Base-by-base conservation (phyloP, 441 rosid species). In the Erodium texanum region DNA sequence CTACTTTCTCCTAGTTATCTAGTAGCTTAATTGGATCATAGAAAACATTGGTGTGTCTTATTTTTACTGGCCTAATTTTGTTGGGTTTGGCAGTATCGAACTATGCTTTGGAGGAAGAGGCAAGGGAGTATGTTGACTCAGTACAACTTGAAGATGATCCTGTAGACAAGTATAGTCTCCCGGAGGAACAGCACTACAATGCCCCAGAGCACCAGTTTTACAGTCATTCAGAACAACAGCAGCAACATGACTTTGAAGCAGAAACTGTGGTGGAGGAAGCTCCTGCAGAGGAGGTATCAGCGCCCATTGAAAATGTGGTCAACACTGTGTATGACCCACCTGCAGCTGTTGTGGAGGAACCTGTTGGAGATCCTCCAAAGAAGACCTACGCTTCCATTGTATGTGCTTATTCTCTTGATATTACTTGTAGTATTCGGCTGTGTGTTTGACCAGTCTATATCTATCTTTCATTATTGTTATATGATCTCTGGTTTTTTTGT, bases 361-460 rank as follows among this genome's bases (percentile, higher is more conserved):
- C 85, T 4, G 80, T 64, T 24, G 89, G 72, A 73, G 90, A 85
- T 69, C 80, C 78, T 62, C 64, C 74, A n/a, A 84, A 79, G 81
- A 86, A 79, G 81, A 88, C 90, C 50, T 88, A 84, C 64, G 93
- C 93, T 32, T 84, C 90, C 29, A 84, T 88, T 63, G 93, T 88
- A 81, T 68, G 88, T 38, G 6, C 8, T 38, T 65, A 11, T 68
- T 22, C 24, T 43, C 24, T 66, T 3, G 68, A 70, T n/a, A 52
- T 71, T 58, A 54, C 7, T 63, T 72, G 29, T 72, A 52, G 50
- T 27, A 43, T 12, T 76, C 62, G 24, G 38, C 22, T 50, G 65
- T 70, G 10, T 45, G 32, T 11, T 12, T 27, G 16, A 34, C 43
- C 18, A 52, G 22, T 15, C 7, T 52, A 52, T 52, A 1, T 16